A percentile compares a stretch with the other conserved stretches of the same genome.
These are phyloP conservation scores for Ustilago nuda DNA, from an alignment of 1,284 basidiomycete genomes.

Conservation along the genomic window DNA sequence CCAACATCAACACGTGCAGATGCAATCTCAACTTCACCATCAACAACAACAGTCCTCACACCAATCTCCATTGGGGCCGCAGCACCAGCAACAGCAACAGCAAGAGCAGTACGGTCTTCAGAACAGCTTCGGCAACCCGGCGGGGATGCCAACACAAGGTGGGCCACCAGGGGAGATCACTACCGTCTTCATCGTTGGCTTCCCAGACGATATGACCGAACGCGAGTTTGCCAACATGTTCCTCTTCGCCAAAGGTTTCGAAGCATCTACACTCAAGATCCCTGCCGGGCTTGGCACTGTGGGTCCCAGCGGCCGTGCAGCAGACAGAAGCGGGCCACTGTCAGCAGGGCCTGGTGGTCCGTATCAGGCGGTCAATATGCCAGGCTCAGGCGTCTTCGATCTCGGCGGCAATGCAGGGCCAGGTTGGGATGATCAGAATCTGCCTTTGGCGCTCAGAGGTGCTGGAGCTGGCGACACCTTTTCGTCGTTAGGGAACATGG, in stretches of 20 bases:
- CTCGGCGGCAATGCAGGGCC: constrained; percentile 27
- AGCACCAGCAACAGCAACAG: constrained; percentile 24
- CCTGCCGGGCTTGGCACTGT: constrained; percentile 81
- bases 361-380: constrained; percentile 61
- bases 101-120: constrained; percentile 39
- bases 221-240: constrained; percentile 99
- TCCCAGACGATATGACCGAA: constrained; percentile 98
- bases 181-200: constrained; percentile 98
- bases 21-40: constrained; percentile 48
- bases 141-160: constrained; percentile 20
- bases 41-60: constrained; percentile 31
- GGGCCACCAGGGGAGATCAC: constrained; percentile 82
- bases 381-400: constrained; percentile 49
- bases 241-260: constrained; percentile 93
- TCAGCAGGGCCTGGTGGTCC: constrained; percentile 49
- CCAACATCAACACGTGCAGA: constrained; percentile 62
- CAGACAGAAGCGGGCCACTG: constrained; percentile 34
- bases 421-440: constrained; percentile 51
- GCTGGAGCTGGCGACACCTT: constrained; percentile 48
- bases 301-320: constrained; percentile 32
- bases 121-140: constrained; percentile 20
- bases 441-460: constrained; percentile 52
- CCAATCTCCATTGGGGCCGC: constrained; percentile 20
- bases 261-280: constrained; percentile 96
- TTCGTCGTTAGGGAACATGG: constrained; percentile 43